These are phyloP conservation scores for Aspergillus tanneri DNA, from an alignment of 2,329 filamentous ascomycete species.

Conservation along the genomic window DNA sequence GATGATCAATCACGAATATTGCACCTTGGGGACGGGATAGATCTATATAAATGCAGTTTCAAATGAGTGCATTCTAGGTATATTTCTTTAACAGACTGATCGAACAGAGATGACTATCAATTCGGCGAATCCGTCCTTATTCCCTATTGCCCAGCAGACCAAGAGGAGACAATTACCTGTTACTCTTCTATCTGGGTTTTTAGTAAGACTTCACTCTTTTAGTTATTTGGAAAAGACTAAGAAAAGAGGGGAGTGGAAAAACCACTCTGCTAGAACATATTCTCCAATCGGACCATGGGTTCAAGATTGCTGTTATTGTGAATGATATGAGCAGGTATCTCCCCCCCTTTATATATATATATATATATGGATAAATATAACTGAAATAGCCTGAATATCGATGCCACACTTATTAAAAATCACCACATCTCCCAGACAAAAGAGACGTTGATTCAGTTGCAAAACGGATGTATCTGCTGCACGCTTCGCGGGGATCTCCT, in stretches of 20 bases:
- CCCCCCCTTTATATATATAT: not conserved
- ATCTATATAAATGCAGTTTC: conserved; percentile 1
- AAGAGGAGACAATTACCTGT: conserved; percentile 50
- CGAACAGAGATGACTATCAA: conserved; percentile 21
- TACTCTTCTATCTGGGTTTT: conserved; percentile 60
- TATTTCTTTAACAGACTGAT: not conserved
- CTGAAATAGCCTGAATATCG: conserved; percentile 58
- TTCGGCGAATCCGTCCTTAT: conserved; percentile 9
- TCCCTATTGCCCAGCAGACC: conserved; percentile 6
- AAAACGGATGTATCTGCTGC: conserved; percentile 76
- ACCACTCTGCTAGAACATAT: conserved; percentile 70
- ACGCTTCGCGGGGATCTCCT: conserved; percentile 70
- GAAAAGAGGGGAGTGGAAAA: conserved; percentile 63
- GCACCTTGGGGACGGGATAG: conserved; percentile 5
- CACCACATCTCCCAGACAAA: conserved; percentile 59
- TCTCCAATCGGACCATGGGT: conserved; percentile 64
- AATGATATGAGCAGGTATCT: conserved; percentile 65
- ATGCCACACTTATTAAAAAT: conserved; percentile 60
- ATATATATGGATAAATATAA: not conserved
- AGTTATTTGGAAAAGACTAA: not conserved
- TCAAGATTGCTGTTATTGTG: conserved; percentile 69
- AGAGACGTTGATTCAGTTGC: conserved; percentile 66
- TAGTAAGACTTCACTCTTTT: conserved; percentile 39
- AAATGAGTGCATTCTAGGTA: not conserved
- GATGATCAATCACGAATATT: not conserved